A percentile compares a stretch with the other conserved stretches of the same genome.
phyloP scores from a whole-genome alignment of 2,329 filamentous ascomycete genomes.

The Ophiocordyceps camponoti-floridani region DNA sequence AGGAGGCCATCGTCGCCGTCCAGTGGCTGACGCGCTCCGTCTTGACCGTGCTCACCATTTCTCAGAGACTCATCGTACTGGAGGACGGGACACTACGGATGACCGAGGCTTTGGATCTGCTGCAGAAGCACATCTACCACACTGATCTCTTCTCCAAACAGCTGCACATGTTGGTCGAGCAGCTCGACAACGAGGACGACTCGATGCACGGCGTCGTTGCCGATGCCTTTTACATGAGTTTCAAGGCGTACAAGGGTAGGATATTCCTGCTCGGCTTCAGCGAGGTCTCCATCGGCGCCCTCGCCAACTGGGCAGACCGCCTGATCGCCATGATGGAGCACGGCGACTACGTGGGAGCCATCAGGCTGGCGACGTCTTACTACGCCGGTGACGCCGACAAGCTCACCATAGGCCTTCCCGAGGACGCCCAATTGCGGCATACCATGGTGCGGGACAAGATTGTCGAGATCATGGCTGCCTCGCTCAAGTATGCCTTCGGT shows the following conservation, averaged over 20 bases:
- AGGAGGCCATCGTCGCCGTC: constrained; percentile 88
- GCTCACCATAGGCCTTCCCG: constrained; percentile 80
- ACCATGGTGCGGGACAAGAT: constrained; percentile 75
- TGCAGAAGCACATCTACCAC: constrained; percentile 87
- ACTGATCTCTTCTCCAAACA: constrained; percentile 79
- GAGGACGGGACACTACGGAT: constrained; percentile 80
- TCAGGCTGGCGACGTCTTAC: constrained; percentile 78
- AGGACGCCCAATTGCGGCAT: constrained; percentile 60
- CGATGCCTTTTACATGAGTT: constrained; percentile 96
- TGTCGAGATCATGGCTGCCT: constrained; percentile 83
- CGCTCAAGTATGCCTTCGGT: constrained; percentile 73
- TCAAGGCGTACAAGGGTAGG: constrained; percentile 85
- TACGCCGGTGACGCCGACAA: constrained; percentile 86
- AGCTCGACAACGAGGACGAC: constrained; percentile 68
- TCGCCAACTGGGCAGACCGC: constrained; percentile 95
- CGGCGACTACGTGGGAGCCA: constrained; percentile 88
- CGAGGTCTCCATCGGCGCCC: constrained; percentile 72
- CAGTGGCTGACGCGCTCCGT: constrained; percentile 96
- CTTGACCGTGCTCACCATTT: constrained; percentile 79
- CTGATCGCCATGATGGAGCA: constrained; percentile 88
- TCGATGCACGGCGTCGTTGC: constrained; percentile 92
- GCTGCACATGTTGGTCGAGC: constrained; percentile 68
- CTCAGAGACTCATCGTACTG: constrained; percentile 78
- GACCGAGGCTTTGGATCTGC: constrained; percentile 84
- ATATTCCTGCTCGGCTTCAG: constrained; percentile 89